These are phyloP conservation scores for Suillus alpinus DNA, from an alignment of 768 basidiomycete genomes.

Conservation along the genomic window DNA sequence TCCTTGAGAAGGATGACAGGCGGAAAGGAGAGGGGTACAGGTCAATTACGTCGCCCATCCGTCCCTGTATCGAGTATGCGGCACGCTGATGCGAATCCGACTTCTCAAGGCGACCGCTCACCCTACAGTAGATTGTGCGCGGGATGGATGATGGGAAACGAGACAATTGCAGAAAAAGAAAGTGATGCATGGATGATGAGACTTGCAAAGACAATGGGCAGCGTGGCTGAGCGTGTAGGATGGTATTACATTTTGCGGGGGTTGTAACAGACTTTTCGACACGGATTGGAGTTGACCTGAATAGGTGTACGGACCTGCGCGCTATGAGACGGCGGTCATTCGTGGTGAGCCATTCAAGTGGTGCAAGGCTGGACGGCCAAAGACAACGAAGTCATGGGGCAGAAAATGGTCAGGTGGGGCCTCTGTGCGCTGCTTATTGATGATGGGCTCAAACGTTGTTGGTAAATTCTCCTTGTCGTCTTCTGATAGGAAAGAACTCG, in stretches of 20 bases:
- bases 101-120: conserved; percentile 9
- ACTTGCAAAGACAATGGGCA: conserved; percentile 62
- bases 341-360: conserved; percentile 67
- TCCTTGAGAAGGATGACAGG: conserved; percentile 11
- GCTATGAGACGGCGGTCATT: conserved; percentile 56
- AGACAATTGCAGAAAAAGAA: conserved; percentile 63
- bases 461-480: conserved; percentile 83
- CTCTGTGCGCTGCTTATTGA: conserved; percentile 71
- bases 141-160: conserved; percentile 39
- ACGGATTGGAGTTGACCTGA: conserved; percentile 38
- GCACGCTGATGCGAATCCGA: conserved; percentile 13
- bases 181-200: conserved; percentile 64
- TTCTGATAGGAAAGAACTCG: conserved; percentile 58
- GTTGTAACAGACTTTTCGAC: conserved; percentile 52
- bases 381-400: conserved; percentile 77
- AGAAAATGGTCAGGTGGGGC: conserved; percentile 71
- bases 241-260: conserved; percentile 76
- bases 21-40: conserved; percentile 1
- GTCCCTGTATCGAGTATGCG: conserved; percentile 18
- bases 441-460: conserved; percentile 65
- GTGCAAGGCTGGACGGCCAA: conserved; percentile 76
- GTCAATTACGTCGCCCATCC: conserved; percentile 1
- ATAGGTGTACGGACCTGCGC: background rate
- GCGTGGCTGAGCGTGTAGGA: conserved; percentile 59
- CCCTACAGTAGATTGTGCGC: conserved; percentile 41